phyloP scores from a whole-genome alignment of 768 basidiomycete genomes.

The Russula emetica region DNA sequence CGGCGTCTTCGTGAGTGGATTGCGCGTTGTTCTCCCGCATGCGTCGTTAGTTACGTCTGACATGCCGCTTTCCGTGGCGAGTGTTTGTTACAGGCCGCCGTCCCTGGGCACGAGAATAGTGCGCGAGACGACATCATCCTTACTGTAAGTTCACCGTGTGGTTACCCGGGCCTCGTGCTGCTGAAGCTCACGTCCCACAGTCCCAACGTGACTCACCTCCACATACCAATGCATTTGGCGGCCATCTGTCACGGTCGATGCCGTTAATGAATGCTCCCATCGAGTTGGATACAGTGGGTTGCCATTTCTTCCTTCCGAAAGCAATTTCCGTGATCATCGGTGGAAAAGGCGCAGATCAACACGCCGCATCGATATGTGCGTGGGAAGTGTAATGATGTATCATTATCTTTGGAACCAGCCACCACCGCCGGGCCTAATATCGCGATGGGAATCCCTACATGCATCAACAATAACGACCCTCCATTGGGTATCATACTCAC shows the following conservation, averaged over 20 bases:
- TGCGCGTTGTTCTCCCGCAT: background rate
- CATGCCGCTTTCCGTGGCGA: background rate
- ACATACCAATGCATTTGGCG: background rate
- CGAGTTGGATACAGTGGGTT: background rate
- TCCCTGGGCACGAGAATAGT: background rate
- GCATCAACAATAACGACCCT: background rate
- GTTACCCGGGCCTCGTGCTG: background rate
- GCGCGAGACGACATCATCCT: background rate
- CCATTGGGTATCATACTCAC: background rate
- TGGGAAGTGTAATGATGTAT: slow-evolving; percentile 9
- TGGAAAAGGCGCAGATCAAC: background rate
- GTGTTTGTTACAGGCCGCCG: background rate
- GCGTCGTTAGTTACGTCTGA: background rate
- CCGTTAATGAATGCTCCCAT: background rate
- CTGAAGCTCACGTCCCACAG: background rate
- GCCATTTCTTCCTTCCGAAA: background rate
- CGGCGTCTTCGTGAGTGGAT: slow-evolving; percentile 10
- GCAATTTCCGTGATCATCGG: background rate
- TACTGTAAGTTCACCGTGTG: slow-evolving; percentile 7
- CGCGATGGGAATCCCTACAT: background rate
- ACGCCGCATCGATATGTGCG: background rate
- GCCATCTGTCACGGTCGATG: background rate
- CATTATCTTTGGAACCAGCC: background rate
- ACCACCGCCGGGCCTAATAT: background rate
- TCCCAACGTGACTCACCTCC: background rate